phyloP scores from a whole-genome alignment of 345 rosid species.

The Boechera stricta region DNA sequence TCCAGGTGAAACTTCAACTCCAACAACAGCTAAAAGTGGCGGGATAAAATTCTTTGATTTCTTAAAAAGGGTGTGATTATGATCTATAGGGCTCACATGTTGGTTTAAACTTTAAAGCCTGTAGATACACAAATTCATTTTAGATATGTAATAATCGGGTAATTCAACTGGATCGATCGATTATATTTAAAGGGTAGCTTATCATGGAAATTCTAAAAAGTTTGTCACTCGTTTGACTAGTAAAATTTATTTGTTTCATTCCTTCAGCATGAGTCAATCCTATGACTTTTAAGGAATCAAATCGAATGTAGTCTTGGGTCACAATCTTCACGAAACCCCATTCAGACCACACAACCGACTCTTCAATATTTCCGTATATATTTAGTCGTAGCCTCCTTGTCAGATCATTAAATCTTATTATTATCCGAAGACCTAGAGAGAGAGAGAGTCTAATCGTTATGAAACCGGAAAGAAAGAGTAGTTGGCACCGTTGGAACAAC shows the following conservation, averaged over 20 bases:
- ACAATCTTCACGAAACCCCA: background rate
- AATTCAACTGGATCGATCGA: background rate
- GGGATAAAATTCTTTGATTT: background rate
- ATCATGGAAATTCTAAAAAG: too few species aligned
- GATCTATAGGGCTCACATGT: background rate
- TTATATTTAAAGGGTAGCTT: too few species aligned
- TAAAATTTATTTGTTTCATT: too few species aligned
- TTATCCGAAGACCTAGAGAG: too few species aligned
- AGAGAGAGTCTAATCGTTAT: too few species aligned
- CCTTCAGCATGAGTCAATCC: too few species aligned
- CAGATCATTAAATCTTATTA: too few species aligned
- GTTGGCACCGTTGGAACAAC: background rate
- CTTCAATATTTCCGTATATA: too few species aligned
- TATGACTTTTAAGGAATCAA: background rate
- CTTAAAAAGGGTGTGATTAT: too few species aligned
- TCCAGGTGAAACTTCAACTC: background rate
- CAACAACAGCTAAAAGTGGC: conserved; percentile 9
- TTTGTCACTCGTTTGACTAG: too few species aligned
- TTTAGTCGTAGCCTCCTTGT: background rate
- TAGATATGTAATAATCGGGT: background rate
- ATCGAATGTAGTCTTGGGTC: background rate
- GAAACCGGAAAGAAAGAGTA: background rate
- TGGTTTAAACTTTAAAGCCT: background rate
- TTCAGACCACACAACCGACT: background rate
- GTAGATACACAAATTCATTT: background rate